These are phyloP conservation scores for Glomus cerebriforme DNA, from an alignment of 192 early-diverging fungal genomes.

Conservation along the genomic window DNA sequence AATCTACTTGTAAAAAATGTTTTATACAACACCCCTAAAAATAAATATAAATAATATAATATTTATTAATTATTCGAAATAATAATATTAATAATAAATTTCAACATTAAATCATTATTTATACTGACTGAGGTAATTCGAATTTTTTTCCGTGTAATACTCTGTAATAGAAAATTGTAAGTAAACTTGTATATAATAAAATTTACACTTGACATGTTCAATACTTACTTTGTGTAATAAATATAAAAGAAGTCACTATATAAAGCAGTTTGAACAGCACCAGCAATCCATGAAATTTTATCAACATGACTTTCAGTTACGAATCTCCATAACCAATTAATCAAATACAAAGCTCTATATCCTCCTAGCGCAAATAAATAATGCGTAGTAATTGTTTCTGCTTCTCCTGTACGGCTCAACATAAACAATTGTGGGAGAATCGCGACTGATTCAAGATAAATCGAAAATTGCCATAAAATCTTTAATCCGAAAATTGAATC, in stretches of 20 bases:
- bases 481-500: constrained; percentile 51
- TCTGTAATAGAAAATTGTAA: neutral
- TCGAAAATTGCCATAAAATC: constrained; percentile 96
- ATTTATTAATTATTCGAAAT: neutral
- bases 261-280: constrained; percentile 90
- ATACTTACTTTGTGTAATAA: constrained; percentile 76
- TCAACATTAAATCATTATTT: constrained; percentile 41
- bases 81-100: neutral
- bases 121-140: constrained; percentile 27
- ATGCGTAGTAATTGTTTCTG: constrained; percentile 99
- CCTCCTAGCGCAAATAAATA: constrained; percentile 97
- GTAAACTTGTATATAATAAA: neutral
- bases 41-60: neutral
- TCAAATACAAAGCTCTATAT: constrained; percentile 48
- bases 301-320: constrained; percentile 74
- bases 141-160: constrained; percentile 36
- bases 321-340: constrained; percentile 97
- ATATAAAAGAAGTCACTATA: constrained; percentile 99
- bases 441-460: constrained; percentile 94
- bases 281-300: constrained; percentile 86
- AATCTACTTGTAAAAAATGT: neutral
- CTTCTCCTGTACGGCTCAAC: constrained; percentile 94
- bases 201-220: neutral
- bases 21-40: neutral
- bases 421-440: constrained; percentile 99